Evolutionary conservation across 345 rosid genomes (phyloP).

Genomic region (Diplotaxis tenuifolia): DNA sequence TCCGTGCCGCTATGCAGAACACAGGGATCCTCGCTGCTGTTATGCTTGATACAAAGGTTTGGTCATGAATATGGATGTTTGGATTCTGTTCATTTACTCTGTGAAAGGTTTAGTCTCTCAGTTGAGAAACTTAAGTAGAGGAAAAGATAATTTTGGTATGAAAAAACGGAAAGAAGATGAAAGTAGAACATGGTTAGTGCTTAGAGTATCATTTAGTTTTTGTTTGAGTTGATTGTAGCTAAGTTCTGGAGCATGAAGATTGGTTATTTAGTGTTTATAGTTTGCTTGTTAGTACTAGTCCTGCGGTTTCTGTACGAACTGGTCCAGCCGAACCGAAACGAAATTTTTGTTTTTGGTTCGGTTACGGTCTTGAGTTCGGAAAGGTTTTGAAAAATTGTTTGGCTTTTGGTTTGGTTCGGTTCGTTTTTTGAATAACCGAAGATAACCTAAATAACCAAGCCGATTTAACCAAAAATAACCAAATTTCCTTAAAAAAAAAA

Average conservation of each 20-base stretch:
- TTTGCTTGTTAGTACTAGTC: neutral
- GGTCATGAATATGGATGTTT: neutral
- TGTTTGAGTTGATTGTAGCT: neutral
- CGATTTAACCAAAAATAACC: too few species aligned
- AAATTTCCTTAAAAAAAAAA: too few species aligned
- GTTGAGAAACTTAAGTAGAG: neutral
- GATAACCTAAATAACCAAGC: too few species aligned
- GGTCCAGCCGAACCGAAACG: too few species aligned
- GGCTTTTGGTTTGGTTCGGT: too few species aligned
- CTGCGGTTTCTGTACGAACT: too few species aligned
- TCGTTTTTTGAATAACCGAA: too few species aligned
- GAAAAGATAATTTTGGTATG: neutral
- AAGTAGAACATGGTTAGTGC: neutral
- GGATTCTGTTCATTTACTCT: neutral
- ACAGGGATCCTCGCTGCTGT: conserved; percentile 26
- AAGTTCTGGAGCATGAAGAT: neutral
- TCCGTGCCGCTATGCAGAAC: conserved; percentile 24
- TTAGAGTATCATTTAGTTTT: neutral
- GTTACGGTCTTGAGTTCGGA: too few species aligned
- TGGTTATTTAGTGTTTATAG: neutral
- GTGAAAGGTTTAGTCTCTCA: neutral
- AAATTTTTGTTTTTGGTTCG: too few species aligned
- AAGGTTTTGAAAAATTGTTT: too few species aligned
- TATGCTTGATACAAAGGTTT: conserved; percentile 29
- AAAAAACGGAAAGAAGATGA: neutral